Percentiles rank a stretch among this genome's conserved stretches.
phyloP scores from a whole-genome alignment of 2,329 filamentous ascomycete species.

The Lanzia echinophila region DNA sequence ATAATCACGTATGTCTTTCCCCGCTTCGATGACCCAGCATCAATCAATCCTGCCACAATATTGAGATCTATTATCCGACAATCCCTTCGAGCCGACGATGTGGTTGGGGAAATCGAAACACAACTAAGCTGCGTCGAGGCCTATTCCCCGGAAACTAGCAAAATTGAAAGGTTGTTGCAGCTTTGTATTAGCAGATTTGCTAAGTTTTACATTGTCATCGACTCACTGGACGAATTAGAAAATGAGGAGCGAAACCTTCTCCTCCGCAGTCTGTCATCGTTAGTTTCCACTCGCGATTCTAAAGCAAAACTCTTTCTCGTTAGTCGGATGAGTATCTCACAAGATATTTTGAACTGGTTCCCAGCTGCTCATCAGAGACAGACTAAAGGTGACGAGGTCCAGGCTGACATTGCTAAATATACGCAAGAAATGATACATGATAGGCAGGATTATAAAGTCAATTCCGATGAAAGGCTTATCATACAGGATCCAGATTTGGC shows the following conservation, averaged over 20 bases:
- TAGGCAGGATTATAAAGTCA: background rate
- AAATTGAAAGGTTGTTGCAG: constrained; percentile 9
- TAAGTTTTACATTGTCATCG: constrained; percentile 26
- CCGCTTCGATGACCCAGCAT: background rate
- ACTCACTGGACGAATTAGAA: constrained; percentile 32
- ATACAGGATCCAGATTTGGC: constrained; percentile 11
- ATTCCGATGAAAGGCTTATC: constrained; percentile 3
- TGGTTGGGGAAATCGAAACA: too few relatives aligned
- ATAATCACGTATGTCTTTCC: too few relatives aligned
- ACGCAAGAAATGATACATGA: constrained; percentile 12
- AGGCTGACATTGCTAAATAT: constrained; percentile 13
- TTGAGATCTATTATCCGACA: too few relatives aligned
- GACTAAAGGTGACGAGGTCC: constrained; percentile 9
- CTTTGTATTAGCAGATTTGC: constrained; percentile 9
- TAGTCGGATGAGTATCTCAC: too few relatives aligned
- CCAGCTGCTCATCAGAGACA: too few relatives aligned
- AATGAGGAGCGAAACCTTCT: background rate
- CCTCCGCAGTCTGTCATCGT: too few relatives aligned
- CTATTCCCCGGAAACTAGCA: background rate
- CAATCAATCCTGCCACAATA: too few relatives aligned
- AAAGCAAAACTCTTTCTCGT: too few relatives aligned
- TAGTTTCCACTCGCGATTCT: too few relatives aligned
- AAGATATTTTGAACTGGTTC: too few relatives aligned
- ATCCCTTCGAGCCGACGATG: too few relatives aligned
- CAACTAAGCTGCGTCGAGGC: too few relatives aligned